Conservation (phyloP, 768 basidiomycete species). For the Suillus occidentalis region DNA sequence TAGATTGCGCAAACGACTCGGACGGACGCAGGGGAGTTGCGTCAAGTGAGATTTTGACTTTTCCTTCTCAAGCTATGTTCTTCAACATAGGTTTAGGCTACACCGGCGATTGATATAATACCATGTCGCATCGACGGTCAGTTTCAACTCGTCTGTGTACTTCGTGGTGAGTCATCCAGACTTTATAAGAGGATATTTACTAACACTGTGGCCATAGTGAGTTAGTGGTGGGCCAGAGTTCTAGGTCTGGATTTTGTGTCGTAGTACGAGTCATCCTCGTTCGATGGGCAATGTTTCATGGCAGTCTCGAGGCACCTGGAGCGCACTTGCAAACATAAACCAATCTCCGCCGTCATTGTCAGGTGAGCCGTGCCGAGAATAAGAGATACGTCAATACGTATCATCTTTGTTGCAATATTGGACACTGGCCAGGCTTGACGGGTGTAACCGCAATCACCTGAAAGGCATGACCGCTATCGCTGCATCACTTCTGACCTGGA, state of each 20-base stretch:
- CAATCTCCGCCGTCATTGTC: slow-evolving; percentile 21
- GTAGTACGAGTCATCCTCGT: slow-evolving; percentile 20
- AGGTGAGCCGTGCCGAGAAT: slow-evolving; percentile 21
- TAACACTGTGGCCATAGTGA: slow-evolving; percentile 13
- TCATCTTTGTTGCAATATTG: neutral
- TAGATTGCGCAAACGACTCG: neutral
- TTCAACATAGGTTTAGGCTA: neutral
- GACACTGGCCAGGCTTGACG: neutral
- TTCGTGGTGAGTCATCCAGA: neutral
- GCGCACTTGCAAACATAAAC: slow-evolving; percentile 6
- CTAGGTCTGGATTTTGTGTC: slow-evolving; percentile 23
- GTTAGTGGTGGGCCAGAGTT: slow-evolving; percentile 17
- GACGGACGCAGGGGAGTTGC: neutral
- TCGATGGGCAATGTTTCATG: slow-evolving; percentile 11
- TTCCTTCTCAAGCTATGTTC: neutral
- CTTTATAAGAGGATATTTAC: neutral
- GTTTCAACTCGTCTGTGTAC: slow-evolving; percentile 20
- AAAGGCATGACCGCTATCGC: neutral
- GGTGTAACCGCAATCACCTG: neutral
- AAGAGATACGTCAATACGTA: slow-evolving; percentile 1
- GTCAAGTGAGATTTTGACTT: neutral
- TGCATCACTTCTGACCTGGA: neutral
- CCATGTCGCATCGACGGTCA: slow-evolving; percentile 17
- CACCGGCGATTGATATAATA: slow-evolving; percentile 12
- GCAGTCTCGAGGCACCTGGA: neutral